Evolutionary conservation across 2,329 filamentous ascomycete genomes (phyloP), one percentile per base, ranked within the genome.

Genomic region (Penicillium freii): DNA sequence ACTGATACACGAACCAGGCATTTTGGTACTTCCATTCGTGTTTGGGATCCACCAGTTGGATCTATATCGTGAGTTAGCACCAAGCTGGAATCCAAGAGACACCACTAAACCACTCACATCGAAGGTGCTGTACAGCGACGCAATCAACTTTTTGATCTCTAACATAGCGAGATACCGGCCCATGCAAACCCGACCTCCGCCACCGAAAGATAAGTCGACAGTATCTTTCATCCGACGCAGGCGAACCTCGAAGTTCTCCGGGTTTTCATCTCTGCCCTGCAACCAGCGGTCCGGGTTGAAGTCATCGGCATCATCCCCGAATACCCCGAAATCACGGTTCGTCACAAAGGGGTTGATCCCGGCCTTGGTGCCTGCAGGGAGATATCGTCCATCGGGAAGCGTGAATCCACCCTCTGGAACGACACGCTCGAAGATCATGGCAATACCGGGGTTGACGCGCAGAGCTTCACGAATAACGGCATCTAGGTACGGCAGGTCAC

Each of bases 1-100:
- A 75, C 68, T 85, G 83, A 10, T 85, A 82, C 10, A 85, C 83
- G 63, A 86, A 85, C 69, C 85, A 85, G 4, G 81, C 83, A 21
- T 82, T 79, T 53, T 81, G 78, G n/a, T 81, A 80, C 58, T 77
- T 78, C 62, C 85, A 73, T 51, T 79, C 75, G 42, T 78, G 74
- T 10, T 76, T 74, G 0, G 81, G 81, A 56, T 81, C 74, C n/a
- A 79, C 76, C 27, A 85, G 73, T 66, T 81, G 73, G 60, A 85
- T 80, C 44, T 81, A 64, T 79, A 84, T 70, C 60, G 21, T 23
- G 11, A 52, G 17, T 84, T 69, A 56, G 48, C 21, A 31, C 34
- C 21, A 23, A 23, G 29, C 29, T 27, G 11, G 9, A 29, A 29
- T 11, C 8, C 15, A 25, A 25, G 11, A 6, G 21, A 51, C 4